Evolutionary conservation across 805 yeast species (phyloP).

Genomic region (Yamadazyma sp.): DNA sequence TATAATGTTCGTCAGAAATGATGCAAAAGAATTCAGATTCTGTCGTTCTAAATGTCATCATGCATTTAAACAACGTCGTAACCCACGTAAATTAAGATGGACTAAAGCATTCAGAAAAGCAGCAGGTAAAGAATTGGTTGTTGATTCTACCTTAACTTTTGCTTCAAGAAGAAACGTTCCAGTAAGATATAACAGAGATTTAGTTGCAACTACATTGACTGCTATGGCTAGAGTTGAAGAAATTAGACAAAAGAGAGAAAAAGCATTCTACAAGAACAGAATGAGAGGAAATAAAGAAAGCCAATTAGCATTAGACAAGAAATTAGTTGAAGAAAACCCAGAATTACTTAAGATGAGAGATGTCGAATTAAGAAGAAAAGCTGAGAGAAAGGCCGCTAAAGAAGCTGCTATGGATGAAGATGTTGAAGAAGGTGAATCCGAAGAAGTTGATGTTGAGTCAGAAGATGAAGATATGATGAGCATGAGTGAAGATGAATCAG

Average conservation of each 20-base stretch:
- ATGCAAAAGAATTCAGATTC: constrained; percentile 95
- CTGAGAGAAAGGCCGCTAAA: constrained; percentile 66
- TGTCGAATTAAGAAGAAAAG: constrained; percentile 77
- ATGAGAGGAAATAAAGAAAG: constrained; percentile 96
- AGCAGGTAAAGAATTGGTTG: constrained; percentile 98
- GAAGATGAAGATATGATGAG: constrained; percentile 37
- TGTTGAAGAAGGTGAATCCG: constrained; percentile 37
- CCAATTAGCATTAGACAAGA: constrained; percentile 80
- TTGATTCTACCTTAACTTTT: constrained; percentile 92
- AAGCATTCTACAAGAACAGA: constrained; percentile 98
- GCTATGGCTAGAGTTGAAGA: constrained; percentile 97
- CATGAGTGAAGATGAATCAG: constrained; percentile 46
- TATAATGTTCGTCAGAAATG: constrained; percentile 96
- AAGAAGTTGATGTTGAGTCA: constrained; percentile 36
- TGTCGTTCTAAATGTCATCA: constrained; percentile 98
- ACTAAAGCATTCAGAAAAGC: constrained; percentile 99
- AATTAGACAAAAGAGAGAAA: constrained; percentile 92
- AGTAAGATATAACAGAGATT: constrained; percentile 94
- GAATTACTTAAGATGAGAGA: constrained; percentile 90
- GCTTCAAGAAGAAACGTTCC: constrained; percentile 98
- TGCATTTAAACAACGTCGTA: constrained; percentile 95
- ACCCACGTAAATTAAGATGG: constrained; percentile 97
- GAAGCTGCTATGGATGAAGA: constrained; percentile 46
- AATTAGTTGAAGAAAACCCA: constrained; percentile 84
- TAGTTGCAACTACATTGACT: constrained; percentile 88